Conservation (phyloP, 768 basidiomycete species). For the Trametes coccinea region DNA sequence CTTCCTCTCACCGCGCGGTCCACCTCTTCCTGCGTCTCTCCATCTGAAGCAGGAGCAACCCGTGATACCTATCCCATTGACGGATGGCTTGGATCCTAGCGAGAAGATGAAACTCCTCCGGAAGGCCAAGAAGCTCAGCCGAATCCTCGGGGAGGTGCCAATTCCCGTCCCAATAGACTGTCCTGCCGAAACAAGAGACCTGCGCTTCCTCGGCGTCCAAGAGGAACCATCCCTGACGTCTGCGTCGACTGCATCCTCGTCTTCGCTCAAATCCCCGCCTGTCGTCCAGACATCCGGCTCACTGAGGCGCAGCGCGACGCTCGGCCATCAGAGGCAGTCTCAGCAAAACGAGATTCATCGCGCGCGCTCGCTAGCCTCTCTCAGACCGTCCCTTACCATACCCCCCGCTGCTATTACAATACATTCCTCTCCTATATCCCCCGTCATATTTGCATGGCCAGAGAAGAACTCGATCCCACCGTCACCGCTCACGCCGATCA, state of each 20-base stretch:
- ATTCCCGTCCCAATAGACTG: slow-evolving; percentile 14
- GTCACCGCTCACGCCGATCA: slow-evolving; percentile 5
- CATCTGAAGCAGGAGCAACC: slow-evolving; percentile 29
- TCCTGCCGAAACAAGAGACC: background rate
- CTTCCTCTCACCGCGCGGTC: slow-evolving; percentile 22
- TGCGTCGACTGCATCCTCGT: slow-evolving; percentile 7
- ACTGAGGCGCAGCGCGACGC: slow-evolving; percentile 25
- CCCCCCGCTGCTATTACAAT: slow-evolving; percentile 7
- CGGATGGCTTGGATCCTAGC: slow-evolving; percentile 36
- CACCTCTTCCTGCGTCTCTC: slow-evolving; percentile 10
- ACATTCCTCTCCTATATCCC: slow-evolving; percentile 16
- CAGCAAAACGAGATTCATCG: slow-evolving; percentile 20
- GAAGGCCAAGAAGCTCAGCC: slow-evolving; percentile 46
- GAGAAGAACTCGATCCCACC: slow-evolving; percentile 12
- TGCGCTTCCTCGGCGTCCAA: slow-evolving; percentile 8
- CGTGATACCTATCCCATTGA: slow-evolving; percentile 8
- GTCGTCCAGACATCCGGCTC: background rate
- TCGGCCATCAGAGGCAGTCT: slow-evolving; percentile 14
- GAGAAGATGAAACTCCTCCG: slow-evolving; percentile 42
- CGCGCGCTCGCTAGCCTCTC: slow-evolving; percentile 25
- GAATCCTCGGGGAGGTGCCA: slow-evolving; percentile 42
- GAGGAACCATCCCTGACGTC: slow-evolving; percentile 20
- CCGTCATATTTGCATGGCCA: slow-evolving; percentile 20
- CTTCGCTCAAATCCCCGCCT: background rate
- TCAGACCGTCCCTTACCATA: slow-evolving; percentile 26